Evolutionary conservation across 768 basidiomycete genomes (phyloP), one percentile per base, ranked within the genome.

Genomic region (Amanita rubescens): DNA sequence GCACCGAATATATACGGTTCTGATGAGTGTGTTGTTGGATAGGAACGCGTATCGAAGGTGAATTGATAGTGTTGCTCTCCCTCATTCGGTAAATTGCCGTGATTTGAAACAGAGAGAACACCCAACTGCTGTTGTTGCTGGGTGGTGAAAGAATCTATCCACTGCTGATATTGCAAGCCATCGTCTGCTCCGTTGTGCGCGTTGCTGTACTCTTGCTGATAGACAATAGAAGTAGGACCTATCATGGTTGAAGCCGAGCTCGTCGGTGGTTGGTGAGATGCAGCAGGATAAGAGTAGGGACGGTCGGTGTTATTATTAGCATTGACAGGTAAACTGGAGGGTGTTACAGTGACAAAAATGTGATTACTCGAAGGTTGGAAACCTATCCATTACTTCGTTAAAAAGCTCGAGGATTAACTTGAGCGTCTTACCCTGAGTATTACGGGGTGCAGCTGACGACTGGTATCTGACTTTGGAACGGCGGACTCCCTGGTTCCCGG

Each of bases 181-280:
- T 53, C 48, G 56, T 65, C 60, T 42, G 58, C 58, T 42, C 63
- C 62, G 32, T 64, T 59, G 12, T 66, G 51, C 19, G 62, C 59
- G 27, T 30, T 30, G n/a, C 65, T 60, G 3, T 69, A 67, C 17
- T 75, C 66, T 5, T 79, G 69, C 51, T 79, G 78, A 61, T 81
- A 83, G 59, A 80, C 79, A 6, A 78, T 72, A 8, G 78, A 70
- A 0, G 72, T 69, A 14, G 80, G 72, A 34, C 77, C 76, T 57
- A 83, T 82, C 81, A 83, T 82, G 37, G 68, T 57, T 43, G 70
- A 61, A 50, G 64, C 61, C 46, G 61, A 39, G 49, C 63, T 58
- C 19, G 57, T 49, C 7, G 58, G 51, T 39, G 58, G 58, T 19
- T 56, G 60, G 22, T 32, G 22, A 47, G 47, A 49, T 49, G 43